These are phyloP conservation scores for Straminergon stramineum DNA, from an alignment of 225 moss, liverwort and hornwort species.

Conservation along the genomic window DNA sequence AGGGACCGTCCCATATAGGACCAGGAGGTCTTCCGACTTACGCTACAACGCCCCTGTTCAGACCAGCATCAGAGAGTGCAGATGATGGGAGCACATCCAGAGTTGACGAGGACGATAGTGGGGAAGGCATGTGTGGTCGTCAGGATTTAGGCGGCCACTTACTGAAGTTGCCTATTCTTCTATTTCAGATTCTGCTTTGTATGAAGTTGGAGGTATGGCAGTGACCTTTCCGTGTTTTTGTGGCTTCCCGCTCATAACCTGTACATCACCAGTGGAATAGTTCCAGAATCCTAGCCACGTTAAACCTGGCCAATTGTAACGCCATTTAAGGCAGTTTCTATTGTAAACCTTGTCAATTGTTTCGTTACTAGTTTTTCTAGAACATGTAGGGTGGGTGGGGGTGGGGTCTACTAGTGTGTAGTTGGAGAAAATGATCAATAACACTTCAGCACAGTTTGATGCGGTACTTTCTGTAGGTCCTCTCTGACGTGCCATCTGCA, in stretches of 20 bases:
- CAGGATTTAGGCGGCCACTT: conserved; percentile 97
- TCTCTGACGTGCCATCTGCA: not conserved
- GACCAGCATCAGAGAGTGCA: conserved; percentile 58
- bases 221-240: not conserved
- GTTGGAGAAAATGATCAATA: not conserved
- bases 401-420: not conserved
- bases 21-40: conserved; percentile 57
- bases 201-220: conserved; percentile 89
- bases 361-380: not conserved
- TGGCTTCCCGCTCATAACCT: not conserved
- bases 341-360: not conserved
- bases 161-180: conserved; percentile 82
- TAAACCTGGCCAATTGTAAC: not conserved
- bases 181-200: conserved; percentile 92
- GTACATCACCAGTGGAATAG: not conserved
- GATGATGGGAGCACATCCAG: conserved; percentile 72
- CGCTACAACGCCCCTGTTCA: conserved; percentile 47
- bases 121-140: conserved; percentile 81
- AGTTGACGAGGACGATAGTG: conserved; percentile 64
- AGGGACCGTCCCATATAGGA: conserved; percentile 47
- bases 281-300: not conserved
- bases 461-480: not conserved
- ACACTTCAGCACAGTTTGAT: not conserved
- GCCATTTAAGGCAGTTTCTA: not conserved
- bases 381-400: not conserved